Evolutionary conservation across 352 stramenopile genomes (phyloP).

Genomic region (Pythium insidiosum): DNA sequence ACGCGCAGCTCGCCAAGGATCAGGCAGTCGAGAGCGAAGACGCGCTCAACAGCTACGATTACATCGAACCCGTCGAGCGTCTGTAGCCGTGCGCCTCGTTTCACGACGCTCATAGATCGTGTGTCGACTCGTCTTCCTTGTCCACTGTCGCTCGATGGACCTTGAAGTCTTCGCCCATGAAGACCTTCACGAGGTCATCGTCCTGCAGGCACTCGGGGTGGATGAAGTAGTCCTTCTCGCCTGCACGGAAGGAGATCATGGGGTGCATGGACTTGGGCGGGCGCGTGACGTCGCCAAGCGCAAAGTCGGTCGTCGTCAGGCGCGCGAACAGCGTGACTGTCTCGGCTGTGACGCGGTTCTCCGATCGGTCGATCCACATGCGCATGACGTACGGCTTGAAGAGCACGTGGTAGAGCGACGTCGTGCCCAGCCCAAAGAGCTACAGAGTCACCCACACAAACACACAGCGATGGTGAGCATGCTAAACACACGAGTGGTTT

Average conservation of each 20-base stretch:
- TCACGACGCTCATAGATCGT: neutral
- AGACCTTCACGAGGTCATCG: conserved; percentile 44
- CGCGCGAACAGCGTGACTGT: conserved; percentile 66
- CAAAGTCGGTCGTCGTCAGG: conserved; percentile 40
- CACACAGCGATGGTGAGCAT: neutral
- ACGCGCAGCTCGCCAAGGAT: conserved; percentile 20
- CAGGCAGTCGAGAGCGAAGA: conserved; percentile 43
- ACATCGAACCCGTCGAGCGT: conserved; percentile 65
- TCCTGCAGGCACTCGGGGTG: conserved; percentile 69
- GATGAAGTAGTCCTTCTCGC: conserved; percentile 66
- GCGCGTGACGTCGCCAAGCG: conserved; percentile 44
- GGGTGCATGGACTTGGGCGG: conserved; percentile 67
- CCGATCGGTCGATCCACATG: conserved; percentile 48
- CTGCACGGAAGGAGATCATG: conserved; percentile 76
- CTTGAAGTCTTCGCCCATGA: conserved; percentile 32
- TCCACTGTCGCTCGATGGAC: conserved; percentile 4
- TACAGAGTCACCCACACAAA: conserved; percentile 12
- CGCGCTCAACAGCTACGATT: conserved; percentile 78
- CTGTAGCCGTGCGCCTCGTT: neutral
- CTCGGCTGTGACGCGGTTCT: conserved; percentile 43
- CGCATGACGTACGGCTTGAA: conserved; percentile 83
- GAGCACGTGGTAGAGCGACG: conserved; percentile 74
- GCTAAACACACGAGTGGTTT: too few relatives aligned
- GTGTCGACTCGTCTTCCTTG: conserved; percentile 16
- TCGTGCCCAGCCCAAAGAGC: conserved; percentile 77